A percentile compares a stretch with the other conserved stretches of the same genome.
Evolutionary conservation across 2,329 filamentous ascomycete genomes (phyloP).

Genomic region (Talaromyces albobiverticillius): DNA sequence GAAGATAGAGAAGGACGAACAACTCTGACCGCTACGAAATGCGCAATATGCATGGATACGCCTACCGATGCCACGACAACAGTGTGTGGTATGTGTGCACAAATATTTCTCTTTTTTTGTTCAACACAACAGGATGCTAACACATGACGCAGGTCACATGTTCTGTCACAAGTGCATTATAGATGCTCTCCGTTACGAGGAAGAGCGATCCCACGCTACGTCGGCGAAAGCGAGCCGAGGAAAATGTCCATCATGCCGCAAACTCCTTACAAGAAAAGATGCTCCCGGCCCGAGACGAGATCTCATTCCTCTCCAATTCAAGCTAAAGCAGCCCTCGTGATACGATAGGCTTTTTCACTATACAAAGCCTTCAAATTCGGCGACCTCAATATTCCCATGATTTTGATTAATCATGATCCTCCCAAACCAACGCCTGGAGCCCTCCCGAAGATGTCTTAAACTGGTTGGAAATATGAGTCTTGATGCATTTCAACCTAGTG

Average conservation of each 20-base stretch:
- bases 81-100: conserved; percentile 52
- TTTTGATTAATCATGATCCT: too few relatives aligned
- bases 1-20: conserved; percentile 31
- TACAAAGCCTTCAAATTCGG: too few relatives aligned
- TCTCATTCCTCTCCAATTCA: conserved; percentile 38
- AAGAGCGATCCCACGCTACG: conserved; percentile 44
- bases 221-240: conserved; percentile 32
- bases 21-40: conserved; percentile 50
- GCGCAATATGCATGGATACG: conserved; percentile 63
- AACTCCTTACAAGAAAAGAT: conserved; percentile 37
- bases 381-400: too few relatives aligned
- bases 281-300: conserved; percentile 31
- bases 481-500: not conserved
- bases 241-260: conserved; percentile 46
- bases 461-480: too few relatives aligned
- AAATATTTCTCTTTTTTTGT: not conserved
- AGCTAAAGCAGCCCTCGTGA: conserved; percentile 22
- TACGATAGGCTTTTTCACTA: too few relatives aligned
- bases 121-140: not conserved
- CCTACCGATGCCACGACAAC: conserved; percentile 60
- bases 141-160: conserved; percentile 51
- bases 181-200: conserved; percentile 57
- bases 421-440: too few relatives aligned
- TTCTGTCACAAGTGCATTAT: conserved; percentile 64
- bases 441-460: too few relatives aligned